Base-by-base conservation (phyloP, 176 grass and related monocot species). In the Phragmites australis region DNA sequence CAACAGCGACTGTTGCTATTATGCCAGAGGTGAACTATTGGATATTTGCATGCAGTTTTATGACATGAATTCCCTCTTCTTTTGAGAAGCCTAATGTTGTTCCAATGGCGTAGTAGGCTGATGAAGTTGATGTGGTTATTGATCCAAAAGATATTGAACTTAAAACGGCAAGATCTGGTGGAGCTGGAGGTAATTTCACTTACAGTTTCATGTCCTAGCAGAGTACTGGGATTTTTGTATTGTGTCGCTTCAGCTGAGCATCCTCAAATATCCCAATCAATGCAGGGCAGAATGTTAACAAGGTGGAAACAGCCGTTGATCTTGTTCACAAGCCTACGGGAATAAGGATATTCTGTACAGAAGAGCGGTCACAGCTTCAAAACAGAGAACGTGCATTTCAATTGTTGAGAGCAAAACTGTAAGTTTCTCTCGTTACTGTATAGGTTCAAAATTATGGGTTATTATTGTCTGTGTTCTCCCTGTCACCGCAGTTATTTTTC, bases 241-340 rank as follows among this genome's bases (percentile, higher is more conserved):
- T 27, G 11, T 12, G n/a, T 32, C 17, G 9, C 50, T 66, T 61
- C 43, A 74, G 60, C 46, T 32, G 54, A 80, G 16, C 29, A 18
- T 76, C 72, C 25, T 77, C 40, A 34, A 37, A 31, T 26, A 84
- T 77, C 8, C 81, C 47, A 32, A 66, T 78, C 34, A 39, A 72
- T 83, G 76, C 90, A 97, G 94, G 94, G 62, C 94, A 94, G 87
- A 97, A 97, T 87, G 94, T 97, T 59, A 97, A 97, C 84, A 97
- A 97, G 83, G 94, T 97, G 83, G 94, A 97, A 88, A 97, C 94
- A 12, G 94, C 94, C 86, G 82, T 94, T 75, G 94, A 94, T 65
- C 92, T 97, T 92, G 77, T 92, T 60, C 94, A 97, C 81, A 97
- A 97, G 63, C 94, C 94, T 65, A 94, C 94, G 18, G 94, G 94